Evolutionary conservation across 495 filamentous ascomycete species (phyloP).

Genomic region (Oidiodendron maius): DNA sequence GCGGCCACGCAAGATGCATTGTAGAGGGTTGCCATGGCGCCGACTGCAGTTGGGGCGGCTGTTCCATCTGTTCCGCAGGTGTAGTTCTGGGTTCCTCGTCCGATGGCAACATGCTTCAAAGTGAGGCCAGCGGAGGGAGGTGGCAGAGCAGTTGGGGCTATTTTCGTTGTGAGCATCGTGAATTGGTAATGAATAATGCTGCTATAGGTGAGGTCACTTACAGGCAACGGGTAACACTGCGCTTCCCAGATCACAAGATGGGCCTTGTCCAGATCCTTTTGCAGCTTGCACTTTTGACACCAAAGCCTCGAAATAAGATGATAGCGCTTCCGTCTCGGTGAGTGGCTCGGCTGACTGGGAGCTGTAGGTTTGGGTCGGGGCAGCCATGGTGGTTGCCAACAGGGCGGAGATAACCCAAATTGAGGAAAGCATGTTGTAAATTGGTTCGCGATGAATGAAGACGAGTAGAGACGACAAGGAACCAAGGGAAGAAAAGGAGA

Average conservation of each 20-base stretch:
- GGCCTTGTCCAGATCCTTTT: slow-evolving; percentile 29
- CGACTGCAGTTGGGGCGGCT: slow-evolving; percentile 54
- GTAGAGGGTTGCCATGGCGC: slow-evolving; percentile 83
- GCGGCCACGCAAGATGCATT: slow-evolving; percentile 77
- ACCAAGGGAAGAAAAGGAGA: slow-evolving; percentile 1
- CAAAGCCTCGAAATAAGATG: slow-evolving; percentile 49
- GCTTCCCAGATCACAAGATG: slow-evolving; percentile 45
- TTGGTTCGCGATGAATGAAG: slow-evolving; percentile 13
- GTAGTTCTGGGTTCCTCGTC: slow-evolving; percentile 90
- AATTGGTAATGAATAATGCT: slow-evolving; percentile 9
- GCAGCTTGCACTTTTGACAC: slow-evolving; percentile 39
- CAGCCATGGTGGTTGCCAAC: slow-evolving; percentile 36
- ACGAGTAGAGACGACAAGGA: slow-evolving; percentile 22
- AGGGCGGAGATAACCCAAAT: slow-evolving; percentile 39
- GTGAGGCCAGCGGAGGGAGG: slow-evolving; percentile 47
- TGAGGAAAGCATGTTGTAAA: slow-evolving; percentile 40
- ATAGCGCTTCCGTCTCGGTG: slow-evolving; percentile 33
- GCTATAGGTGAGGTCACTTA: slow-evolving; percentile 24
- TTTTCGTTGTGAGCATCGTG: slow-evolving; percentile 8
- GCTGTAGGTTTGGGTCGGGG: slow-evolving; percentile 33
- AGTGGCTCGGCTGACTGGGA: slow-evolving; percentile 27
- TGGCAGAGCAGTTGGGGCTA: slow-evolving; percentile 45
- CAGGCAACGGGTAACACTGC: slow-evolving; percentile 36
- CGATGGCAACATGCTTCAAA: slow-evolving; percentile 73
- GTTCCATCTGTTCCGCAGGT: slow-evolving; percentile 60